Conservation (phyloP, 1,284 basidiomycete species). For the Paramarasmius palmivorus region DNA sequence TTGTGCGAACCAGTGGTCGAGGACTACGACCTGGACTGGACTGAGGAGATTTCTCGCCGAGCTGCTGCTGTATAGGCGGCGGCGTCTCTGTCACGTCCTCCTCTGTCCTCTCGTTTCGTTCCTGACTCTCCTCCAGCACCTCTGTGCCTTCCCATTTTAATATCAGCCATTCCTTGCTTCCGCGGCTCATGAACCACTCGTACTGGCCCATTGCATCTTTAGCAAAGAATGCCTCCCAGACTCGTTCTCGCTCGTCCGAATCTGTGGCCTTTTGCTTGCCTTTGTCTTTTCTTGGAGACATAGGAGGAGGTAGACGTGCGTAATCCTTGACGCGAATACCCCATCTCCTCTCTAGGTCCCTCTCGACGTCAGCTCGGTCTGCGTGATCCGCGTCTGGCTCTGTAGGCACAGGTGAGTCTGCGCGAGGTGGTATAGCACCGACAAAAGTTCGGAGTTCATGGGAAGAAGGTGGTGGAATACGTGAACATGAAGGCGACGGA, state of each 20-base stretch:
- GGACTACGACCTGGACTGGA: background rate
- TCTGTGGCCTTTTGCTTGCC: background rate
- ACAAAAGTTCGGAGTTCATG: background rate
- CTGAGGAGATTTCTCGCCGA: background rate
- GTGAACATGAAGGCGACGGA: background rate
- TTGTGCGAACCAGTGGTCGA: no score
- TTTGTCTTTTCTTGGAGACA: background rate
- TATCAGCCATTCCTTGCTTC: background rate
- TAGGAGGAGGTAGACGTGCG: background rate
- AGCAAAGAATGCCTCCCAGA: constrained; percentile 1
- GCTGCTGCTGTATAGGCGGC: background rate
- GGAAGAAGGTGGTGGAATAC: background rate
- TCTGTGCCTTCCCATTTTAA: constrained; percentile 1
- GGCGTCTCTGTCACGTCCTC: background rate
- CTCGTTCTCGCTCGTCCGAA: background rate
- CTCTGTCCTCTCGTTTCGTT: background rate
- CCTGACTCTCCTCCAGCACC: constrained; percentile 1
- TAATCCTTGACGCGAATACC: constrained; percentile 1
- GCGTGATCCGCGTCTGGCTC: constrained; percentile 1
- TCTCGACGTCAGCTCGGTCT: background rate
- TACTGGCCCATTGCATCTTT: constrained; percentile 3
- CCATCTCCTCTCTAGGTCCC: background rate
- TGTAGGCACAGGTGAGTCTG: background rate
- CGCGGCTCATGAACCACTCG: constrained; percentile 2
- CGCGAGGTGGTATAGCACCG: background rate